A percentile compares a stretch with the other conserved stretches of the same genome.
Conservation (phyloP, 208 protist species). For the Acanthamoeba castellanii region DNA sequence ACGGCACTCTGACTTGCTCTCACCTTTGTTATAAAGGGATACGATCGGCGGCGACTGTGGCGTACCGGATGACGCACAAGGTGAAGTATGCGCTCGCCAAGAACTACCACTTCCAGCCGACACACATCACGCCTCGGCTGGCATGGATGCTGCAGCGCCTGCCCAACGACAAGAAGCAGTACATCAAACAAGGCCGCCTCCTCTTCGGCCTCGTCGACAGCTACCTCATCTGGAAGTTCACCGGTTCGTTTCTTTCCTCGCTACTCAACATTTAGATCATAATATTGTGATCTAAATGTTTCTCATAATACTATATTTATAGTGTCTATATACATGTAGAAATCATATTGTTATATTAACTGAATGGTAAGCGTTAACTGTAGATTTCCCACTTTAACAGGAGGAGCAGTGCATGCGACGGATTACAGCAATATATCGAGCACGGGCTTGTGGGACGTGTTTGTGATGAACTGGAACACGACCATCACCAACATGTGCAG, state of each 20-base stretch:
- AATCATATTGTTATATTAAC: not conserved
- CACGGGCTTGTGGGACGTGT: constrained; percentile 60
- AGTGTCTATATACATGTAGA: not conserved
- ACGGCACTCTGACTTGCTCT: not conserved
- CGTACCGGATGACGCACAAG: not conserved
- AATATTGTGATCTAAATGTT: too few relatives aligned
- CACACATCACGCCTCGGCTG: constrained; percentile 11
- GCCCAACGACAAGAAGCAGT: constrained; percentile 56
- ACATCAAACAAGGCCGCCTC: constrained; percentile 67
- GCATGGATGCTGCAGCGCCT: constrained; percentile 74
- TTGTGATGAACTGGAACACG: constrained; percentile 39
- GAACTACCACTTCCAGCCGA: not conserved
- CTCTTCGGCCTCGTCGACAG: constrained; percentile 81
- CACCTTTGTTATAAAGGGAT: not conserved
- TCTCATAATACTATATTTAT: too few relatives aligned
- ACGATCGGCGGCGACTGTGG: not conserved
- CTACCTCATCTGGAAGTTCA: constrained; percentile 81
- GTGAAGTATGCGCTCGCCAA: constrained; percentile 39
- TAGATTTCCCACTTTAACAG: not conserved
- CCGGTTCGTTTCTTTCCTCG: not conserved
- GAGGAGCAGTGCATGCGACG: constrained; percentile 74
- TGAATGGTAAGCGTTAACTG: not conserved
- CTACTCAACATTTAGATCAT: not conserved
- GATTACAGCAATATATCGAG: constrained; percentile 78
- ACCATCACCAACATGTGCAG: constrained; percentile 8